phyloP scores from a whole-genome alignment of 768 basidiomycete genomes.

The Tulasnella sp. region DNA sequence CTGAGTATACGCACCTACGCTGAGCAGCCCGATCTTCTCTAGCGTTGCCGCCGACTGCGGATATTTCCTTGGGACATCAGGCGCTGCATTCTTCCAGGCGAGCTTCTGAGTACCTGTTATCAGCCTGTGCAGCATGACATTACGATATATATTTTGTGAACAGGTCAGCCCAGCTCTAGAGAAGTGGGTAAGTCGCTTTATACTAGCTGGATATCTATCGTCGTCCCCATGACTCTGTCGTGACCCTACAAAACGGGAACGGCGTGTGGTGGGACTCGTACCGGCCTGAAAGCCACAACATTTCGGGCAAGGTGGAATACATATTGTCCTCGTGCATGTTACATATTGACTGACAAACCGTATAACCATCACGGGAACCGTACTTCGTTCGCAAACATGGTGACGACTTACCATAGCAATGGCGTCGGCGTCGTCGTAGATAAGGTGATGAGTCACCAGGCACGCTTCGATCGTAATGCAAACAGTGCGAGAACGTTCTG shows the following conservation, averaged over 20 bases:
- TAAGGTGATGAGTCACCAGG: constrained; percentile 61
- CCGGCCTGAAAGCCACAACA: neutral
- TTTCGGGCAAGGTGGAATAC: neutral
- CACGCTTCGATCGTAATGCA: neutral
- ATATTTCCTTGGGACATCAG: constrained; percentile 54
- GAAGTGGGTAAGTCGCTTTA: neutral
- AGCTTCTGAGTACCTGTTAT: constrained; percentile 28
- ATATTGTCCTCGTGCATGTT: constrained; percentile 27
- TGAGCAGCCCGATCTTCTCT: no score
- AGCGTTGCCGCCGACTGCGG: constrained; percentile 49
- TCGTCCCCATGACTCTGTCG: neutral
- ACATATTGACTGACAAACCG: constrained; percentile 48
- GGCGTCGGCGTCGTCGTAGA: constrained; percentile 46
- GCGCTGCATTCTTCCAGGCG: constrained; percentile 56
- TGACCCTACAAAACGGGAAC: neutral
- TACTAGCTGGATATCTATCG: neutral
- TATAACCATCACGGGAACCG: constrained; percentile 45
- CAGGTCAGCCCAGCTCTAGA: constrained; percentile 44
- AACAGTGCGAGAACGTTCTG: neutral
- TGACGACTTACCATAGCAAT: constrained; percentile 39
- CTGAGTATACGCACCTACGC: no score
- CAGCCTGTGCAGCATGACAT: neutral
- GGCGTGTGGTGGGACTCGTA: neutral
- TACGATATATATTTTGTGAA: constrained; percentile 39
- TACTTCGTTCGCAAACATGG: constrained; percentile 38